These are phyloP conservation scores for Claviceps cyperi DNA, from an alignment of 2,329 filamentous ascomycete genomes.

Conservation along the genomic window DNA sequence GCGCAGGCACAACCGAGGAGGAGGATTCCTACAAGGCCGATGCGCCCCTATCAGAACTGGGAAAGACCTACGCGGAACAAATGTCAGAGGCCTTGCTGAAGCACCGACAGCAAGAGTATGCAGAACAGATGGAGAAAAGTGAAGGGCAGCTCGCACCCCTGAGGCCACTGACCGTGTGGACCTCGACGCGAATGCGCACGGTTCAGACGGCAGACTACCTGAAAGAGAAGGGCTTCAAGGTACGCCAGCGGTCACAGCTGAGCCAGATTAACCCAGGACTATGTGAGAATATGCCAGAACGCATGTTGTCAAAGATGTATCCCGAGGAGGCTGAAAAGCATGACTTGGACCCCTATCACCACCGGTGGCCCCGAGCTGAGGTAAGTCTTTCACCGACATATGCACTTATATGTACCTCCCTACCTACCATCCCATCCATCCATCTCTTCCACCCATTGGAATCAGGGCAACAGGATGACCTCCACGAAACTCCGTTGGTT, in stretches of 20 bases:
- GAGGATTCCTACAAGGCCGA: slow-evolving; percentile 89
- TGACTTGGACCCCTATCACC: slow-evolving; percentile 88
- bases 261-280: slow-evolving; percentile 94
- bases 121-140: slow-evolving; percentile 45
- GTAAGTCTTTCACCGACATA: slow-evolving; percentile 25
- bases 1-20: slow-evolving; percentile 73
- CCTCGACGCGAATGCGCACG: slow-evolving; percentile 77
- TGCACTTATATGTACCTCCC: neutral
- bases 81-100: slow-evolving; percentile 74
- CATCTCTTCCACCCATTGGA: too few species aligned
- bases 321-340: slow-evolving; percentile 89
- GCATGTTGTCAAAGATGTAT: slow-evolving; percentile 64
- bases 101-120: slow-evolving; percentile 71
- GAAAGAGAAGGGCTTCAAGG: slow-evolving; percentile 65
- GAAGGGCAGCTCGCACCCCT: slow-evolving; percentile 54
- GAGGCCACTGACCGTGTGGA: slow-evolving; percentile 83
- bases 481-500: too few species aligned
- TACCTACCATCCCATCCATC: neutral
- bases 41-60: slow-evolving; percentile 67
- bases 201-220: slow-evolving; percentile 79
- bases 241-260: slow-evolving; percentile 88
- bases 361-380: slow-evolving; percentile 88
- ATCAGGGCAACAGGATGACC: too few species aligned
- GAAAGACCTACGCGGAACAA: slow-evolving; percentile 64
- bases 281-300: slow-evolving; percentile 84